phyloP scores from a whole-genome alignment of 2,329 filamentous ascomycete genomes.

The Zymoseptoria ardabiliae region DNA sequence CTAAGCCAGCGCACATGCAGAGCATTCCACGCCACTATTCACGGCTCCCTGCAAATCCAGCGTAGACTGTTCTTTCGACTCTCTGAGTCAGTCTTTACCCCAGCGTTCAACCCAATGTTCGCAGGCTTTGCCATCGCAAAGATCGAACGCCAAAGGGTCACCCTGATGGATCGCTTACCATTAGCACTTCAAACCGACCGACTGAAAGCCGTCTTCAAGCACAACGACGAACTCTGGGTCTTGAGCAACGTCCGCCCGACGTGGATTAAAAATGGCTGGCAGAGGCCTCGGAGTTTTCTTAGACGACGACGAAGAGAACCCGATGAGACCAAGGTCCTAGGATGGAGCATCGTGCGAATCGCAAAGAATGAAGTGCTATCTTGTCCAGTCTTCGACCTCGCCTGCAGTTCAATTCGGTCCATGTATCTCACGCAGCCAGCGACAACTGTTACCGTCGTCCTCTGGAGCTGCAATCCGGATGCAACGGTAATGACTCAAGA shows the following conservation, averaged over 20 bases:
- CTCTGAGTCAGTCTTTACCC: too few relatives aligned
- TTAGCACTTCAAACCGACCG: too few relatives aligned
- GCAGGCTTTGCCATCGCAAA: too few relatives aligned
- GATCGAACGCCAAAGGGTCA: too few relatives aligned
- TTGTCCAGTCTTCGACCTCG: neutral
- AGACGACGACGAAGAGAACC: too few relatives aligned
- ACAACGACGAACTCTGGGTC: neutral
- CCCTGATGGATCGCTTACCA: too few relatives aligned
- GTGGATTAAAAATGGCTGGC: neutral
- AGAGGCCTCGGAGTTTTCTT: neutral
- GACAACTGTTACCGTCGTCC: neutral
- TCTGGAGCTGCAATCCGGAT: neutral
- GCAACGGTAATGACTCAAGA: neutral
- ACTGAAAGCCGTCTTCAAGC: neutral
- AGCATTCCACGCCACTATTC: slow-evolving; percentile 18
- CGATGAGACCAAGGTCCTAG: too few relatives aligned
- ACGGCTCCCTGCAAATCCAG: slow-evolving; percentile 18
- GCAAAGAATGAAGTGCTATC: neutral
- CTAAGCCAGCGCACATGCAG: slow-evolving; percentile 19
- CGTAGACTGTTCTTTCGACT: slow-evolving; percentile 20
- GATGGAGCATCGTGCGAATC: neutral
- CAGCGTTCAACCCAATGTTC: too few relatives aligned
- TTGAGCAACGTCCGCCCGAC: too few relatives aligned
- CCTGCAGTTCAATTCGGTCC: neutral
- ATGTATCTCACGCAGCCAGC: neutral